phyloP scores from a whole-genome alignment of 345 rosid genomes.

The Eucalyptus tenuipes region DNA sequence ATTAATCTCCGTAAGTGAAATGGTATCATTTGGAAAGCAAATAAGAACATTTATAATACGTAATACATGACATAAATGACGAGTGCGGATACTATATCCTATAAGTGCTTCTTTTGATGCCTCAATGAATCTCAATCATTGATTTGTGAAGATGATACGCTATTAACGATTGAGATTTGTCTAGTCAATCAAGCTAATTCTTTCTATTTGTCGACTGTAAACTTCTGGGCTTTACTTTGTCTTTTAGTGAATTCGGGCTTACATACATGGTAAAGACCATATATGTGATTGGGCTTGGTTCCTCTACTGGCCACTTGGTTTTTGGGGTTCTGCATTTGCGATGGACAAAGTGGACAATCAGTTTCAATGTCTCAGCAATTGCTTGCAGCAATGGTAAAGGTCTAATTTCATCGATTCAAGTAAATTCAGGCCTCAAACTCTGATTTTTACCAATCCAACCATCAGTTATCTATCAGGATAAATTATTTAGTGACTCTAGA shows the following conservation, averaged over 20 bases:
- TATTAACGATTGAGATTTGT: not conserved
- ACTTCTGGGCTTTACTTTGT: not conserved
- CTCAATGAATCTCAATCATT: not conserved
- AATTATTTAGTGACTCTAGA: not conserved
- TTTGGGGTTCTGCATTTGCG: not conserved
- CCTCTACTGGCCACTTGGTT: not conserved
- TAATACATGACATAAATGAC: not conserved
- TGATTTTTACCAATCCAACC: not conserved
- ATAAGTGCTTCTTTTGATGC: not conserved
- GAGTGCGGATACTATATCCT: accelerated
- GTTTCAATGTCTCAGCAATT: not conserved
- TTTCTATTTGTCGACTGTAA: too few relatives aligned
- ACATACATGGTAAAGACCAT: not conserved
- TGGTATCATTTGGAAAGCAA: not conserved
- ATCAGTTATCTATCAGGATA: not conserved
- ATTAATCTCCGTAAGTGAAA: not conserved
- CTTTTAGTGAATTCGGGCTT: not conserved
- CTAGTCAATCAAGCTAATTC: not conserved
- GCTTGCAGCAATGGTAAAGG: not conserved
- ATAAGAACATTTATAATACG: not conserved
- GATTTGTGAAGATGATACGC: not conserved
- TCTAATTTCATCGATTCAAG: not conserved
- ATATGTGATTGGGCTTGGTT: not conserved
- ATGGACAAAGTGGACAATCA: not conserved
- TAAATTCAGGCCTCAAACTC: not conserved